Base-by-base conservation (phyloP, 2,329 filamentous ascomycete genomes). In the Aureobasidium zeae region DNA sequence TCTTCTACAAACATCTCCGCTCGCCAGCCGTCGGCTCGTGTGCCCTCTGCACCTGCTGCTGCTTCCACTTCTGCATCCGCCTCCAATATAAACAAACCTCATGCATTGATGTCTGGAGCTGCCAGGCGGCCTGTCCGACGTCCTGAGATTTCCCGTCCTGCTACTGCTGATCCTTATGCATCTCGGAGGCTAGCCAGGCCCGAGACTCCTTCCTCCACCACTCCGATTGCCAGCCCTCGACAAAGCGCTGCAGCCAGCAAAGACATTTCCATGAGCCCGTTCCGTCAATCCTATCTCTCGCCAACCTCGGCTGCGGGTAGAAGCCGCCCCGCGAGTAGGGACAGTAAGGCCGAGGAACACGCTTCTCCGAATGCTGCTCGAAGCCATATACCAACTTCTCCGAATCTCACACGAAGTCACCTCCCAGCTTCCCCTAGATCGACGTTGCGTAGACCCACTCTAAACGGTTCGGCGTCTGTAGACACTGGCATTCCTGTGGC, bases 81-180 rank as follows among this genome's bases (percentile, higher is more conserved):
- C 5, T 49, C 46, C 7, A 51, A 54, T n/a, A 50, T 49, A n/a
- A 47, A 51, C 48, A 60, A 56, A 15, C 60, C 61, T 12, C 63
- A 66, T 22, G 67, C 67, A 4, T 53, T 81, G 9, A 75, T 77
- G 53, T 72, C 75, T 32, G 77, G 75, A 12, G 76, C 77, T 16
- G 71, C 78, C 50, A 68, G 77, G 37, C 71, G 71, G 42, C 71
- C 68, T 13, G 45, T 47, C 29, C 47, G 44, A 25, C 35, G 60
- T 49, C 67, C 68, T 19, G 69, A 72, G 45, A 52, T 70, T 13
- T 56, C 61, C 50, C 60, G 72, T 38, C 71, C 72, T 17, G 69
- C 69, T 25, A 74, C 72, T 10, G 71, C 74, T 21, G 73, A 76
- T 51, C 72, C 73, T 10, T 74, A 73, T 54, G 68, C 64, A 11